Evolutionary conservation across 345 rosid species (phyloP).

Genomic region (Draba incana): DNA sequence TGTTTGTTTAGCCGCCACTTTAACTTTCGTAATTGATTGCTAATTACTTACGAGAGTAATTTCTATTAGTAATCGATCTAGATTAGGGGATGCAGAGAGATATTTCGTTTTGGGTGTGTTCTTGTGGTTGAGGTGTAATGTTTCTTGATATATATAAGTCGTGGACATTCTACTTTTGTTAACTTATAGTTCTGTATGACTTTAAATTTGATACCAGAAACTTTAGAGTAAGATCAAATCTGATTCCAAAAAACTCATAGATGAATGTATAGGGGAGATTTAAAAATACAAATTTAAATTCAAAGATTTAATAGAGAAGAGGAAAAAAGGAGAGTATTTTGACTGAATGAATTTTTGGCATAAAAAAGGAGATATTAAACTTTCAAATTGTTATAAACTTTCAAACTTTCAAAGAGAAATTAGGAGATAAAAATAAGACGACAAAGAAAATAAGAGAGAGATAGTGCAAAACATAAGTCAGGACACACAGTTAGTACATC

Average conservation of each 20-base stretch:
- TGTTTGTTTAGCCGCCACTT: constrained; percentile 23
- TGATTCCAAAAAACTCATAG: neutral
- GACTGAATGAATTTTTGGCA: neutral
- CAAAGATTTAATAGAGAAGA: neutral
- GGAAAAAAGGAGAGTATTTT: neutral
- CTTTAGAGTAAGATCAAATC: neutral
- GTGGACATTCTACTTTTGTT: neutral
- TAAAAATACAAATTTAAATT: neutral
- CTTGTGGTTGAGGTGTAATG: constrained; percentile 36
- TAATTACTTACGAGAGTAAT: constrained; percentile 19
- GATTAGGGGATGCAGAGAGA: constrained; percentile 28
- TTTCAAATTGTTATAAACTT: neutral
- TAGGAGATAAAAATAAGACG: neutral
- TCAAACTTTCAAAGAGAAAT: too few species aligned
- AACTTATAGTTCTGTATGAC: constrained; percentile 10
- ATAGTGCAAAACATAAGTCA: neutral
- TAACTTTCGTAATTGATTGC: constrained; percentile 12
- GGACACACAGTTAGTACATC: constrained; percentile 14
- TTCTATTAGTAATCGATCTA: constrained; percentile 21
- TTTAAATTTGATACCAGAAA: neutral
- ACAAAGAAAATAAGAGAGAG: neutral
- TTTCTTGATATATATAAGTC: constrained; percentile 33
- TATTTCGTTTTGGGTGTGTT: constrained; percentile 36
- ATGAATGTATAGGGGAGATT: neutral
- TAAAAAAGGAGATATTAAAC: neutral